Conservation (phyloP, 164 flowering plant genomes). For the Brasenia schreberi region DNA sequence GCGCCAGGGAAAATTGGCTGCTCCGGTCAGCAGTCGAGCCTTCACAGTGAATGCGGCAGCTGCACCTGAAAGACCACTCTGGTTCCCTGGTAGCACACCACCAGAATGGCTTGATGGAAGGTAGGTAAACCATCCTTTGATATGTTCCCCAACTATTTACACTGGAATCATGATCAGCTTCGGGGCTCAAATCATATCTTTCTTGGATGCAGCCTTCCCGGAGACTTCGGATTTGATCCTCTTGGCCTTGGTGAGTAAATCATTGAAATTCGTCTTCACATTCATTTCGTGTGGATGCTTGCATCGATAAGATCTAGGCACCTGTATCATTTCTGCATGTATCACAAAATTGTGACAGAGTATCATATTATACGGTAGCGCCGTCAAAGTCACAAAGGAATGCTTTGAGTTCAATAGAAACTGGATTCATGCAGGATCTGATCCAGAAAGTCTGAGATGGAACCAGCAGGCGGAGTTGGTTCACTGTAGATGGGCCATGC, state of each 20-base stretch:
- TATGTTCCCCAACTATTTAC: background rate
- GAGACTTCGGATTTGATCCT: slow-evolving; percentile 97
- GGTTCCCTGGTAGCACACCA: slow-evolving; percentile 99
- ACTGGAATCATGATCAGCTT: background rate
- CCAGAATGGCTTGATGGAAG: slow-evolving; percentile 99
- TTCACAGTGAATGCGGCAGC: slow-evolving; percentile 37
- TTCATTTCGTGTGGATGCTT: no score
- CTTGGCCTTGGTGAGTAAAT: slow-evolving; percentile 68
- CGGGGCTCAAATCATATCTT: background rate
- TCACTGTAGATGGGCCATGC: slow-evolving; percentile 99
- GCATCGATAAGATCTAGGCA: background rate
- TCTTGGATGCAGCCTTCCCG: slow-evolving; percentile 72
- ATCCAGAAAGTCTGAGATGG: slow-evolving; percentile 82
- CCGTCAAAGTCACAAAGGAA: no score
- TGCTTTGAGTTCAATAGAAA: background rate
- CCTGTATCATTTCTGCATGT: background rate
- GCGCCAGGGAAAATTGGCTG: slow-evolving; percentile 25
- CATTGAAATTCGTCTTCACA: background rate
- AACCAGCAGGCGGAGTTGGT: slow-evolving; percentile 80
- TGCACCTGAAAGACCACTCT: slow-evolving; percentile 75
- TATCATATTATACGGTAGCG: no score
- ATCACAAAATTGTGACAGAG: no score
- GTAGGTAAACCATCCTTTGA: slow-evolving; percentile 13
- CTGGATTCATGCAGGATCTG: slow-evolving; percentile 48
- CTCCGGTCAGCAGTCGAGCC: slow-evolving; percentile 18